Evolutionary conservation across 179 eudicot genomes (phyloP), one percentile per base, ranked within the genome.

Genomic region (Beta lomatogona): DNA sequence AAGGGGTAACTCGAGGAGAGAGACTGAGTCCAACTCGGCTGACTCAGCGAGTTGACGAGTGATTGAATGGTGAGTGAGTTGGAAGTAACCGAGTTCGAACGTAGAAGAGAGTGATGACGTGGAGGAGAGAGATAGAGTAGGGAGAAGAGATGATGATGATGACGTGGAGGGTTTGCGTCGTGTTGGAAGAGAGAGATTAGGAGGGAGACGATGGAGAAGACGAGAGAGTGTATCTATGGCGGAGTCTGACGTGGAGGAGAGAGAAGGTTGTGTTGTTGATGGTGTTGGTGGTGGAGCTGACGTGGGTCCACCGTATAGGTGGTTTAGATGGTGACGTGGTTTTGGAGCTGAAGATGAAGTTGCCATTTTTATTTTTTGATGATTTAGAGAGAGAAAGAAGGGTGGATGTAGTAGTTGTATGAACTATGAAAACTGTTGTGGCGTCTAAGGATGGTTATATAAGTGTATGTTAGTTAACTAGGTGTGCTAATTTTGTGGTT

Each of bases 261-360:
- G 25, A 80, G 88, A 19, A 55, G 94, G 59, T 19, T 83, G 88
- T 21, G 91, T 45, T 11, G 93, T 89, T 4, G 93, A 90, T 2
- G 97, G 97, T 0, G 97, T 89, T n/a, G 97, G 95, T 7, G 97
- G 97, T 1, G 97, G 97, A 18, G 97, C 95, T 14, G 93, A 76
- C 79, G 94, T 89, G 85, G 89, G 41, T 44, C 73, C 77, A 9
- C 48, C 41, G 69, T 71, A 83, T 81, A 84, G 79, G 13, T 77
- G 80, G 87, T 76, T 65, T 31, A 73, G 83, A 79, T 65, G 86
- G 82, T 87, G 90, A 83, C 75, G 82, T 45, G 25, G 60, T 18
- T 22, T 73, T 15, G 59, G 72, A 9, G 80, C 11, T 4, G 82
- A 31, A 8, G 83, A 77, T 16, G 86, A 85, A 10, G 84, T 82